Conservation (phyloP, 257 asterid genomes). For the Scutellaria baicalensis region DNA sequence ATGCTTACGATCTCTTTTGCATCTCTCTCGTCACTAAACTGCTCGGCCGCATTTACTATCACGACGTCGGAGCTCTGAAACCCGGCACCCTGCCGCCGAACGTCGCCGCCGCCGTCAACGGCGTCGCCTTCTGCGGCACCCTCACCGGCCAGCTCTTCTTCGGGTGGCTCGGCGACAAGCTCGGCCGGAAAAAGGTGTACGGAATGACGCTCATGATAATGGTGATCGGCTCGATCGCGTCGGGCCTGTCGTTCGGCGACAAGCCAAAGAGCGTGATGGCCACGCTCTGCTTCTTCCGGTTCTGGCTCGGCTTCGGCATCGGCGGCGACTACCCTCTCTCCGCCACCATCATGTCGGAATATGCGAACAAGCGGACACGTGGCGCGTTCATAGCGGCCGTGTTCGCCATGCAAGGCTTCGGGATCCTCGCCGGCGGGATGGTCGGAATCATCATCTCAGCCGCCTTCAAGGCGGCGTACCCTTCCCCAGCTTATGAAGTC, state of each 20-base stretch:
- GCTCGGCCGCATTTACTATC: conserved; percentile 54
- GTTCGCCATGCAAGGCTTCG: conserved; percentile 56
- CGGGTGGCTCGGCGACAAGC: conserved; percentile 46
- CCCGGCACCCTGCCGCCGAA: conserved; percentile 31
- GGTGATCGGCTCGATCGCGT: conserved; percentile 35
- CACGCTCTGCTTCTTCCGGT: conserved; percentile 48
- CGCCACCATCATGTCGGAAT: conserved; percentile 52
- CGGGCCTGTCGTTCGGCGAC: conserved; percentile 35
- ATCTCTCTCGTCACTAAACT: conserved; percentile 38
- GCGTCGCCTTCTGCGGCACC: conserved; percentile 41
- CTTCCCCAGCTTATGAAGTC: conserved; percentile 18
- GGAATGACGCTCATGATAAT: conserved; percentile 41
- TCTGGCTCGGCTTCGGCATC: conserved; percentile 54
- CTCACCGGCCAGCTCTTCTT: conserved; percentile 38
- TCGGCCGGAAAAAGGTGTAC: conserved; percentile 39
- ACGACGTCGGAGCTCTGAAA: conserved; percentile 14
- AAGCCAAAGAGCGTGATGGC: conserved; percentile 34
- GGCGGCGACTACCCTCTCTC: conserved; percentile 54
- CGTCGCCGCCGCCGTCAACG: conserved; percentile 34
- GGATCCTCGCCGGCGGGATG: conserved; percentile 38
- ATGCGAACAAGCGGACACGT: conserved; percentile 46
- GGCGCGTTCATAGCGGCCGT: conserved; percentile 51
- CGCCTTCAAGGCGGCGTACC: conserved; percentile 23
- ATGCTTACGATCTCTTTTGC: conserved; percentile 61
- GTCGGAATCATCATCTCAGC: conserved; percentile 30